Percentiles rank a stretch among this genome's conserved stretches.
Evolutionary conservation across 805 yeast genomes (phyloP).

Genomic region (Torulaspora gathmanii): DNA sequence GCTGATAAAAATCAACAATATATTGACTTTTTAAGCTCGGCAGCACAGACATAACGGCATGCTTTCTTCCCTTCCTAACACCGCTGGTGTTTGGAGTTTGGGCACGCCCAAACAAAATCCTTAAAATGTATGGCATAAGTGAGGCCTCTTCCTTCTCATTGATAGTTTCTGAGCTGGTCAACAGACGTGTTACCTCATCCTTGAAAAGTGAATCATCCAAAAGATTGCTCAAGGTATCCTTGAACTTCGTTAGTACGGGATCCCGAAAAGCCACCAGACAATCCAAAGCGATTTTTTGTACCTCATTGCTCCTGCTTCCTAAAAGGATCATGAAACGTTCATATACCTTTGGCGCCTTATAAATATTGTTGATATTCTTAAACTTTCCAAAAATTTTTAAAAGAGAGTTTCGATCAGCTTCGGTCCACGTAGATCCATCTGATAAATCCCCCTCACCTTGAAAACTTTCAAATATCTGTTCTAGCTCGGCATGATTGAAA

Average conservation of each 20-base stretch:
- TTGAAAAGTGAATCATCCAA: constrained; percentile 79
- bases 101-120: constrained; percentile 83
- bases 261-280: constrained; percentile 63
- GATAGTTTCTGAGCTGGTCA: constrained; percentile 47
- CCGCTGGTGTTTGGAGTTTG: constrained; percentile 66
- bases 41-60: constrained; percentile 60
- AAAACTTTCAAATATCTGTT: constrained; percentile 22
- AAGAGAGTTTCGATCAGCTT: constrained; percentile 52
- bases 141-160: constrained; percentile 54
- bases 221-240: constrained; percentile 65
- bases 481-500: constrained; percentile 32
- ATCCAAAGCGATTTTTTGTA: constrained; percentile 69
- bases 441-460: constrained; percentile 4
- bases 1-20: constrained; percentile 53
- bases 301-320: constrained; percentile 53
- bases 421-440: constrained; percentile 38
- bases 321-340: constrained; percentile 51
- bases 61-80: constrained; percentile 64
- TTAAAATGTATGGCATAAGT: constrained; percentile 66
- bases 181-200: constrained; percentile 71
- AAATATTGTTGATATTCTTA: constrained; percentile 53
- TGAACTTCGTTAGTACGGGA: constrained; percentile 56
- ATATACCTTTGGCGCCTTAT: constrained; percentile 50
- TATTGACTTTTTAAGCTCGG: constrained; percentile 51
- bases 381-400: constrained; percentile 62